A percentile compares a stretch with the other conserved stretches of the same genome.
Evolutionary conservation across 108 stramenopile genomes (phyloP).

Genomic region (Nitzschia sp.): DNA sequence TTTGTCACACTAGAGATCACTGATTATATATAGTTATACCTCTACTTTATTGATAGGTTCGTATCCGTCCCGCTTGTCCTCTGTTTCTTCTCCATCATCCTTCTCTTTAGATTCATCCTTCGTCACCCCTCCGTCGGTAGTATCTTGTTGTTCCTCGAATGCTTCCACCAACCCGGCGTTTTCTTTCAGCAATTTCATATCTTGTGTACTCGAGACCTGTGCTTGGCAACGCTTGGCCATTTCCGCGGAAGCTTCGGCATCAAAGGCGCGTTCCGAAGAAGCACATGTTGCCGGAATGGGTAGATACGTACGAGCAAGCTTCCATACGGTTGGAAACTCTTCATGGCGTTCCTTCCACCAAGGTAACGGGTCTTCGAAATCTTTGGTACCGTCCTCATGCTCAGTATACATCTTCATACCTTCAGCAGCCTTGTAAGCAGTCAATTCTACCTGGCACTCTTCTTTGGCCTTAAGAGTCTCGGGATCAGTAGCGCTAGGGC

Average conservation of each 20-base stretch:
- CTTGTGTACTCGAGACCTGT: not conserved
- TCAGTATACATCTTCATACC: slow-evolving; percentile 6
- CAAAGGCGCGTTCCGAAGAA: slow-evolving; percentile 1
- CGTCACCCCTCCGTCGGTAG: not conserved
- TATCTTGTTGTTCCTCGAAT: not conserved
- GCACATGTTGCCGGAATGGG: slow-evolving; percentile 7
- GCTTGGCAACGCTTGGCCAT: not conserved
- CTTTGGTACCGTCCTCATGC: slow-evolving; percentile 5
- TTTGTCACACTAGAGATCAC: not conserved
- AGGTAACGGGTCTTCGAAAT: not conserved
- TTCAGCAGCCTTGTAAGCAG: not conserved
- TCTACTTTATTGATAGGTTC: not conserved
- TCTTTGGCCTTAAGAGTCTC: not conserved
- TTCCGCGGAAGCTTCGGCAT: not conserved
- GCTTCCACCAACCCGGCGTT: slow-evolving; percentile 2
- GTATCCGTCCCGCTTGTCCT: not conserved
- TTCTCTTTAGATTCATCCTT: not conserved
- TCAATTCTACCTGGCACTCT: not conserved
- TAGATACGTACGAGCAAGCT: not conserved
- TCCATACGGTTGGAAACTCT: slow-evolving; percentile 3
- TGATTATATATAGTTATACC: not conserved
- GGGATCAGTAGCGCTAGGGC: not conserved
- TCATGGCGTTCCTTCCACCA: slow-evolving; percentile 5
- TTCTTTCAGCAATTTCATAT: slow-evolving; percentile 6
- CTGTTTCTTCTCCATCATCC: not conserved